These are phyloP conservation scores for Leccinum olivaceoglutinosum DNA, from an alignment of 1,284 basidiomycete genomes.

Conservation along the genomic window DNA sequence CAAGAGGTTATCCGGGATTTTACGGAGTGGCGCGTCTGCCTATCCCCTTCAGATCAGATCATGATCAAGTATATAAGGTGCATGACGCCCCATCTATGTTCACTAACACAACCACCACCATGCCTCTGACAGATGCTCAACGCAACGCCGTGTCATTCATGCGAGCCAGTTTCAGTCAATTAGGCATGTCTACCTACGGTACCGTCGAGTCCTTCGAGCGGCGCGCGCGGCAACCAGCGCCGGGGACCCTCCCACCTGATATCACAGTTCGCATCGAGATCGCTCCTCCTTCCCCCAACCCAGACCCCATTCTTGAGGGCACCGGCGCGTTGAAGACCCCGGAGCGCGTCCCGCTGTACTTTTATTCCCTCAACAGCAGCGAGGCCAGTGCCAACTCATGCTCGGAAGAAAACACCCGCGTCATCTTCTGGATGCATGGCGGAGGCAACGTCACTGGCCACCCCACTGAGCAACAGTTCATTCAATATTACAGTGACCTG, in stretches of 20 bases:
- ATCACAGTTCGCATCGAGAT: conserved; percentile 18
- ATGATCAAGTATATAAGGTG: neutral
- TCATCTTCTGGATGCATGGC: conserved; percentile 26
- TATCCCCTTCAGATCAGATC: too few species aligned
- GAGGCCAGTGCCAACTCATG: neutral
- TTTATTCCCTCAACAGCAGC: conserved; percentile 8
- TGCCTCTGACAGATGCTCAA: conserved; percentile 19
- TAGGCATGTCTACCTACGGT: neutral
- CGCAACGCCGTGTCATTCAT: conserved; percentile 1
- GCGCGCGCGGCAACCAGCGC: conserved; percentile 11
- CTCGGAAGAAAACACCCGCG: conserved; percentile 2
- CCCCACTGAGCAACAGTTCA: conserved; percentile 6
- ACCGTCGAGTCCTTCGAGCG: conserved; percentile 1
- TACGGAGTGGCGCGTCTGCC: neutral
- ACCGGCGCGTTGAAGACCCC: conserved; percentile 10
- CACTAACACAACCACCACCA: neutral
- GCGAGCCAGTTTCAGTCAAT: neutral
- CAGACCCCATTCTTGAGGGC: conserved; percentile 11
- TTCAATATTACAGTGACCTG: conserved; percentile 11
- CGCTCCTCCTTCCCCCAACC: neutral
- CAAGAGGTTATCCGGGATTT: too few species aligned
- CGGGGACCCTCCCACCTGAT: conserved; percentile 13
- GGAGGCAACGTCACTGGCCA: conserved; percentile 22
- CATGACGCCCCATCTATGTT: neutral
- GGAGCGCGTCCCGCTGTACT: conserved; percentile 22